These are phyloP conservation scores for Stagonosporopsis tanaceti DNA, from an alignment of 2,329 filamentous ascomycete species.

Conservation along the genomic window DNA sequence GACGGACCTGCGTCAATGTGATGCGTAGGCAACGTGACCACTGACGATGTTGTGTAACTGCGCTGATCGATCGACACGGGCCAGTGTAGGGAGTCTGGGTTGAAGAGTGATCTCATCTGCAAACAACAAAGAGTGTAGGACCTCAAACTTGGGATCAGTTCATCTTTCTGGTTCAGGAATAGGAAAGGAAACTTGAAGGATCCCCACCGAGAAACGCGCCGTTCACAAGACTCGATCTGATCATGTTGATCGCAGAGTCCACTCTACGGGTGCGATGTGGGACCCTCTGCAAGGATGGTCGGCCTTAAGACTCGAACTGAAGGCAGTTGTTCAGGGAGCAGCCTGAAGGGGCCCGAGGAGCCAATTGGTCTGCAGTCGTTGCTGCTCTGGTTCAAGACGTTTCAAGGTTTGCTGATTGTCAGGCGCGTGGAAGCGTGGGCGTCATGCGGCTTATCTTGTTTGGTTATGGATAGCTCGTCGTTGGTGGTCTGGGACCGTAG, in stretches of 20 bases:
- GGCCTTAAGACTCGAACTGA: not conserved
- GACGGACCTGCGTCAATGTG: constrained; percentile 4
- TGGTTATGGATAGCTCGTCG: not conserved
- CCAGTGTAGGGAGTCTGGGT: constrained; percentile 7
- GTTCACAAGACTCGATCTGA: constrained; percentile 5
- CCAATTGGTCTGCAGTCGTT: not conserved
- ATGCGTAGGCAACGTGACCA: constrained; percentile 15
- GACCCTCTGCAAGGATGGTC: constrained; percentile 12
- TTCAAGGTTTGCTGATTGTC: constrained; percentile 1
- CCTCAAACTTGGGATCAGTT: not conserved
- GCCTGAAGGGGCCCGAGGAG: not conserved
- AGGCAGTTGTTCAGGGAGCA: constrained; percentile 1
- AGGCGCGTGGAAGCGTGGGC: constrained; percentile 8
- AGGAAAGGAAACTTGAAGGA: not conserved
- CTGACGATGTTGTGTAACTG: constrained; percentile 20
- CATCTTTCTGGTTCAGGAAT: not conserved
- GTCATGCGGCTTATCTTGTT: not conserved
- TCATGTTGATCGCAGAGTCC: constrained; percentile 1
- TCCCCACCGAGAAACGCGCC: not conserved
- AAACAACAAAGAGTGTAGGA: not conserved
- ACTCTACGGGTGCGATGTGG: constrained; percentile 14
- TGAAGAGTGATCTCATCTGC: not conserved
- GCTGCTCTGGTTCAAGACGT: not conserved
- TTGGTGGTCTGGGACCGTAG: not conserved
- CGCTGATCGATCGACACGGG: constrained; percentile 12